phyloP scores from a whole-genome alignment of 345 rosid genomes.

The Angophora floribunda region DNA sequence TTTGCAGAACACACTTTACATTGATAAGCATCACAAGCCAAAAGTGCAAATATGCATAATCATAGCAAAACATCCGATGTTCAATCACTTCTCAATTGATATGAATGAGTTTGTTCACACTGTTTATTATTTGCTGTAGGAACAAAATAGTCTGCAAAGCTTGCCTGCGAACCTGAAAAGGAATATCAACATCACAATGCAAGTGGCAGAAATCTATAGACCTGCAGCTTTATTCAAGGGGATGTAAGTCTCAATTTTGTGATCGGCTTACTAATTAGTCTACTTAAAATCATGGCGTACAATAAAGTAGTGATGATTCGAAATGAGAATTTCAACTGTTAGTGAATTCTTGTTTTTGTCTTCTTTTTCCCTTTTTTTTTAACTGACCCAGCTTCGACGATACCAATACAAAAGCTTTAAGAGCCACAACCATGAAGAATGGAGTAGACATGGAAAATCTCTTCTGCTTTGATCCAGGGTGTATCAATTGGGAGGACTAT shows the following conservation, averaged over 20 bases:
- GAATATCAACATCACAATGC: slow-evolving; percentile 13
- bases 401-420: slow-evolving; percentile 10
- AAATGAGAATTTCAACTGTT: neutral
- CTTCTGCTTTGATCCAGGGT: slow-evolving; percentile 39
- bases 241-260: slow-evolving; percentile 5
- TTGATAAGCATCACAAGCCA: neutral
- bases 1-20: neutral
- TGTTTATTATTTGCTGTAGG: neutral
- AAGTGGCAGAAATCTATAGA: slow-evolving; percentile 15
- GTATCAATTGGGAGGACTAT: slow-evolving; percentile 51
- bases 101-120: neutral
- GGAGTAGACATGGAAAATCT: neutral
- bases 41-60: neutral
- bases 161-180: slow-evolving; percentile 4
- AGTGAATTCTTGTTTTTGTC: too few relatives aligned
- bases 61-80: neutral
- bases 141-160: slow-evolving; percentile 5
- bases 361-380: too few relatives aligned
- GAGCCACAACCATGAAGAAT: neutral
- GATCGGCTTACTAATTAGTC: neutral
- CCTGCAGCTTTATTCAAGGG: slow-evolving; percentile 29
- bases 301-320: neutral
- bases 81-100: neutral
- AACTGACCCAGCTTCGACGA: slow-evolving; percentile 7
- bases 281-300: neutral